Percentiles rank a stretch among this genome's conserved stretches.
phyloP scores from a whole-genome alignment of 306 rosid genomes.

The Crataegus laevigata region DNA sequence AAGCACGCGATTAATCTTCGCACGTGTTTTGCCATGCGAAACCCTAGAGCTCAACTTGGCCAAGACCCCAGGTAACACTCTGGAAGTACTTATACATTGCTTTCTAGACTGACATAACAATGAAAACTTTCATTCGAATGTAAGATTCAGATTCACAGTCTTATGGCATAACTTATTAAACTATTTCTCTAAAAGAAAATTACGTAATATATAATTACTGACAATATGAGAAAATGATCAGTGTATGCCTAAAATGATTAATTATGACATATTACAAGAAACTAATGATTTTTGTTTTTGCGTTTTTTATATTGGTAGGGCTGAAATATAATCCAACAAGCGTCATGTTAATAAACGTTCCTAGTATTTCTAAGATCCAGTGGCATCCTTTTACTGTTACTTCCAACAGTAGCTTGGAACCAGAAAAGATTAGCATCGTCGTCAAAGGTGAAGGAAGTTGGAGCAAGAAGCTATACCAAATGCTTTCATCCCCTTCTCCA shows the following conservation, averaged over 20 bases:
- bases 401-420: conserved; percentile 60
- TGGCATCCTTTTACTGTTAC: conserved; percentile 88
- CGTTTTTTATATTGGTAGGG: conserved; percentile 20
- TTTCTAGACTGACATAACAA: no score
- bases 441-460: conserved; percentile 70
- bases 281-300: background rate
- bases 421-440: conserved; percentile 50
- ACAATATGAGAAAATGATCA: background rate
- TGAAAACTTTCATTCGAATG: no score
- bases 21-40: conserved; percentile 56
- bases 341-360: conserved; percentile 60
- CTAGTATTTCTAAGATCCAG: conserved; percentile 71
- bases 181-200: background rate
- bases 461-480: conserved; percentile 50
- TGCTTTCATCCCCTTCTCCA: conserved; percentile 47
- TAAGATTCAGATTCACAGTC: background rate
- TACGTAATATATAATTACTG: background rate
- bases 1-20: conserved; percentile 35
- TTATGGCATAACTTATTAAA: background rate
- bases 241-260: background rate
- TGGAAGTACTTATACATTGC: background rate
- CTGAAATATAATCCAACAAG: conserved; percentile 66
- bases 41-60: conserved; percentile 71
- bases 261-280: background rate
- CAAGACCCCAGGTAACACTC: conserved; percentile 38